phyloP scores from a whole-genome alignment of 441 rosid species.

The Omphalea diandra region DNA sequence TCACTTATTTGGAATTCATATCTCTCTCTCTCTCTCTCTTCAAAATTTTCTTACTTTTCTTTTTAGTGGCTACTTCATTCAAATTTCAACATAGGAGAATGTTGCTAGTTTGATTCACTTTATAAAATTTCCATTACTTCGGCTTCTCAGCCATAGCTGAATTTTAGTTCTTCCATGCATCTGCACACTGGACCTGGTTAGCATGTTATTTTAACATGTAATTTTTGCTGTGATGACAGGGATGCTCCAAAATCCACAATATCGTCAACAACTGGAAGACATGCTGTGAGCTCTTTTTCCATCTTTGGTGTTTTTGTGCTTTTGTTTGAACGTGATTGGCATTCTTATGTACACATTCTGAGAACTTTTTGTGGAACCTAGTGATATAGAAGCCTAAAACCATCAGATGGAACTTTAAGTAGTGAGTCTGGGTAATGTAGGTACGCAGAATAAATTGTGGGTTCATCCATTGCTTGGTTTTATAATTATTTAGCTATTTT shows the following conservation, averaged over 20 bases:
- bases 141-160: not conserved
- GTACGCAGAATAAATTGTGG: not conserved
- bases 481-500: not conserved
- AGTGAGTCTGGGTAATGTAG: too few species aligned
- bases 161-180: constrained; percentile 6
- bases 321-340: constrained; percentile 1
- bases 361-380: not conserved
- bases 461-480: not conserved
- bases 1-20: not conserved
- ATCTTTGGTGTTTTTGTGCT: not conserved
- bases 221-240: constrained; percentile 38
- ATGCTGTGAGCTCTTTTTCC: constrained; percentile 65
- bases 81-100: not conserved
- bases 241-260: constrained; percentile 97
- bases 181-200: not conserved
- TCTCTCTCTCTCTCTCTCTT: not conserved
- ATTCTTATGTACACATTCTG: not conserved
- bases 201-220: not conserved
- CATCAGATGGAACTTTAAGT: too few species aligned
- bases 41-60: too few species aligned
- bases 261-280: constrained; percentile 84
- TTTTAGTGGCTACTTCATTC: not conserved
- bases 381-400: not conserved
- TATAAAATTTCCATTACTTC: not conserved
- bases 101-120: not conserved